Evolutionary conservation across 164 flowering plant species (phyloP), one percentile per base, ranked within the genome.

Genomic region (Warburgia ugandensis): DNA sequence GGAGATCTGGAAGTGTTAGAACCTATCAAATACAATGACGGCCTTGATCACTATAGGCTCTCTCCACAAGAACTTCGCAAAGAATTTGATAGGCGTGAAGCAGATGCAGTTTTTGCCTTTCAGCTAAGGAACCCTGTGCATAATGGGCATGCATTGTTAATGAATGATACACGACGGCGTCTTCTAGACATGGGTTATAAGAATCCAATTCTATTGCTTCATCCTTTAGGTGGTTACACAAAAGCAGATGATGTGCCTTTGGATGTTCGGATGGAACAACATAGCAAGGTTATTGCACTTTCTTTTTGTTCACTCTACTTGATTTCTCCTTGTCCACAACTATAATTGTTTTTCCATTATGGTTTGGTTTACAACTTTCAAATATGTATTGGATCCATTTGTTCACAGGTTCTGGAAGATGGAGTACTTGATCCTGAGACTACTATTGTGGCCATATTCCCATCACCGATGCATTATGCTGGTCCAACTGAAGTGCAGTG

Each of bases 401-500:
- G n/a, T n/a, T n/a, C n/a, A n/a, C 69, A 87, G 97, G 97, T 91
- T 25, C 65, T 91, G n/a, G 95, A 83, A 76, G 97, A 87, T 68
- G 96, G 95, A 44, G 78, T 91, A 29, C 96, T 91, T 58, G 95
- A 91, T 41, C 97, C 96, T 4, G 77, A 72, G 69, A 84, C 94
- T 29, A 91, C 97, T n/a, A 72, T 91, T 51, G 96, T 91, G 47
- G 56, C 96, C 19, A 91, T 87, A 58, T 91, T 91, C 60, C 97
- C 96, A 25, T 91, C 97, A 54, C 97, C 97, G 17, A 91, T 91
- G 97, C 97, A 83, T 63, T 91, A 91, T 73, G 96, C 97, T 0
- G 96, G 97, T 41, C 97, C 97, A 45, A 91, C 97, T 53, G 96
- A 91, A 70, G 97, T 91, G 30, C 97, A 91, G 45, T 91, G 97